Conservation (phyloP, 148 eudicot species). For the Camellia granthamiana region DNA sequence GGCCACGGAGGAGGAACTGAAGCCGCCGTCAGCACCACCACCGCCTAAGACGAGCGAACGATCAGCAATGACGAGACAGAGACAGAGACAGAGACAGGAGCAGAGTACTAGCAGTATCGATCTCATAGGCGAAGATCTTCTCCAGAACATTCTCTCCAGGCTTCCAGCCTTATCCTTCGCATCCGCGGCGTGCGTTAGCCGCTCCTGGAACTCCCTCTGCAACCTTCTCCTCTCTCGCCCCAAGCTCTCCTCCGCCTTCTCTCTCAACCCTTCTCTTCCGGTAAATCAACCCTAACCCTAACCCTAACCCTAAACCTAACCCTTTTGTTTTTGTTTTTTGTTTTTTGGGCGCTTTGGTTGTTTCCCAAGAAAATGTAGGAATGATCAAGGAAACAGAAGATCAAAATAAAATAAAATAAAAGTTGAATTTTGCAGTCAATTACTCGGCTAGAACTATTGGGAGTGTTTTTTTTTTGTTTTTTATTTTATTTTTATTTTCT, state of each 20-base stretch:
- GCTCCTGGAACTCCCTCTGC: constrained; percentile 58
- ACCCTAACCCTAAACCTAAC: not conserved
- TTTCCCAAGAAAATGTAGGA: not conserved
- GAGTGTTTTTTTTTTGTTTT: not conserved
- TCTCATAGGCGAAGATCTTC: constrained; percentile 51
- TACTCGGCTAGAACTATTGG: not conserved
- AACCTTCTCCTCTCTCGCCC: constrained; percentile 57
- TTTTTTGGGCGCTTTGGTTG: not conserved
- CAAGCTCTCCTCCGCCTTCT: constrained; percentile 61
- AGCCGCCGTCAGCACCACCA: not conserved
- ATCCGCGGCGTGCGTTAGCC: constrained; percentile 78
- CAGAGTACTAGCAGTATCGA: constrained; percentile 17
- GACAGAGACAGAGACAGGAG: not conserved
- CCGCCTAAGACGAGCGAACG: not conserved
- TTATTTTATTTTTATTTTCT: not conserved
- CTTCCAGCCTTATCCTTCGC: constrained; percentile 76
- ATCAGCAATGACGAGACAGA: not conserved
- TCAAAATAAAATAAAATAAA: not conserved
- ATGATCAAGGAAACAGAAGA: too few species aligned
- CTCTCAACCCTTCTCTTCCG: constrained; percentile 44
- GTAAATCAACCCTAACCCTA: constrained; percentile 25
- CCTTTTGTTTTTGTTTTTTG: not conserved
- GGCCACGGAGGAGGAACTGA: too few species aligned
- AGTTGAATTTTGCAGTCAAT: not conserved
- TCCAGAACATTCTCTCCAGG: constrained; percentile 48